These are phyloP conservation scores for Exophiala sideris DNA, from an alignment of 2,329 filamentous ascomycete genomes.

Conservation along the genomic window DNA sequence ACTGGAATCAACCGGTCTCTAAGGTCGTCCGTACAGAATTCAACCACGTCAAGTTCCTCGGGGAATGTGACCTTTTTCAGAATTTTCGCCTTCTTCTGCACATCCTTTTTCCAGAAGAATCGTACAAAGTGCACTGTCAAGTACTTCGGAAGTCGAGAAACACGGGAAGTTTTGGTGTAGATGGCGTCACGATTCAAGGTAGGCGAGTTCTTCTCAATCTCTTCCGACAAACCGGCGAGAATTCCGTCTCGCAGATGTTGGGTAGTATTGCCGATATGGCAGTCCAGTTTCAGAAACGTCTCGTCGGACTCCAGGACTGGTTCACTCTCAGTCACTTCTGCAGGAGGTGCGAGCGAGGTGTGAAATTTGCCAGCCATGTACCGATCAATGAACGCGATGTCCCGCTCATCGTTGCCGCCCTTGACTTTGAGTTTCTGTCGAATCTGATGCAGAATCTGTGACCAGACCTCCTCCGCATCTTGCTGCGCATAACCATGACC, in stretches of 20 bases:
- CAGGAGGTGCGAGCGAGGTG: slow-evolving; percentile 71
- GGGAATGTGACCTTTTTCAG: slow-evolving; percentile 98
- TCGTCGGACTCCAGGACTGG: slow-evolving; percentile 66
- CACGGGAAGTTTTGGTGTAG: slow-evolving; percentile 89
- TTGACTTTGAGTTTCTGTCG: slow-evolving; percentile 68
- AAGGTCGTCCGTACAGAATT: slow-evolving; percentile 92
- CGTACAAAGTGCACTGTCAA: slow-evolving; percentile 95
- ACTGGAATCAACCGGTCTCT: slow-evolving; percentile 80
- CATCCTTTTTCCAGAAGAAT: slow-evolving; percentile 96
- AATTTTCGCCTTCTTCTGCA: slow-evolving; percentile 98
- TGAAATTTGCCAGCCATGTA: slow-evolving; percentile 84
- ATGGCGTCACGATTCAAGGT: slow-evolving; percentile 71
- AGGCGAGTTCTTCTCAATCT: slow-evolving; percentile 85
- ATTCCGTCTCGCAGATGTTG: slow-evolving; percentile 93
- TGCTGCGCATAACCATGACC: slow-evolving; percentile 91
- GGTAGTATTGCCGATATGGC: slow-evolving; percentile 82
- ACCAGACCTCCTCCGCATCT: slow-evolving; percentile 97
- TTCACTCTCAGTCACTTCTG: slow-evolving; percentile 71
- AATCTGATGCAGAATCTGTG: slow-evolving; percentile 83
- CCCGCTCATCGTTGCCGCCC: slow-evolving; percentile 40
- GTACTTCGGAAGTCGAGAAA: slow-evolving; percentile 88
- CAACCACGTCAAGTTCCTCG: slow-evolving; percentile 83
- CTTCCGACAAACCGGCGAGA: slow-evolving; percentile 73
- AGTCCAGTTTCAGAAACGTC: slow-evolving; percentile 86
- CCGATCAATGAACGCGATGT: slow-evolving; percentile 77